Base-by-base conservation (phyloP, 306 rosid species). In the Ceratonia siliqua region DNA sequence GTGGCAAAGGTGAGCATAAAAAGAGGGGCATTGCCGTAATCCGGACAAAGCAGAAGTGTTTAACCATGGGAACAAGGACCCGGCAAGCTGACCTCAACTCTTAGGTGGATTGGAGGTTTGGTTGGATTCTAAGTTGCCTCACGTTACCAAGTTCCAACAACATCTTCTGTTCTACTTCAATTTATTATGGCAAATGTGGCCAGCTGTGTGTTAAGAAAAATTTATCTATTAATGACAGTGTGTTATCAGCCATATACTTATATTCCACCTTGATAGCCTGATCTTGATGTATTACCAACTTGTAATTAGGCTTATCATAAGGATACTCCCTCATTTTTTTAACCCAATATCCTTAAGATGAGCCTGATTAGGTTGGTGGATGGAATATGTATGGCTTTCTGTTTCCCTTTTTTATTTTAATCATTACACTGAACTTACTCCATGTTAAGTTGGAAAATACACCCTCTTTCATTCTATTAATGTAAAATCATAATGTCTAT, bases 31-130 rank as follows among this genome's bases (percentile, higher is more conserved):
- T 12, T 82, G 93, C 42, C 63, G 22, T 66, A 78, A 74, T 74
- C 57, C 30, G 76, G 90, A 91, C 91, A 88, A 62, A 81, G 89
- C 93, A 86, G 25, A 56, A 62, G 83, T 77, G 83, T 77, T 84
- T n/a, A 64, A 74, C 30, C 66, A 77, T 41, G 90, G 93, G 89
- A 92, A 88, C 92, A 90, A 0, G 65, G 65, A 72, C 73, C 98
- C 93, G 92, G 92, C 92, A 90, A 86, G 66, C 48, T 86, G 78
- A 83, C 87, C 86, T 89, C 93, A 86, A 82, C 76, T 82, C 78
- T 83, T 64, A 87, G 84, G 83, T 72, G 79, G 80, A 58, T 52
- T 81, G 82, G 78, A 86, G 38, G 70, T 81, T 89, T 84, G 79
- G 84, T 85, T 89, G 89, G 89, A 88, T 90, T 83, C 79, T 81